Base-by-base conservation (phyloP, 192 early-diverging fungal genomes). In the Funneliformis mosseae region DNA sequence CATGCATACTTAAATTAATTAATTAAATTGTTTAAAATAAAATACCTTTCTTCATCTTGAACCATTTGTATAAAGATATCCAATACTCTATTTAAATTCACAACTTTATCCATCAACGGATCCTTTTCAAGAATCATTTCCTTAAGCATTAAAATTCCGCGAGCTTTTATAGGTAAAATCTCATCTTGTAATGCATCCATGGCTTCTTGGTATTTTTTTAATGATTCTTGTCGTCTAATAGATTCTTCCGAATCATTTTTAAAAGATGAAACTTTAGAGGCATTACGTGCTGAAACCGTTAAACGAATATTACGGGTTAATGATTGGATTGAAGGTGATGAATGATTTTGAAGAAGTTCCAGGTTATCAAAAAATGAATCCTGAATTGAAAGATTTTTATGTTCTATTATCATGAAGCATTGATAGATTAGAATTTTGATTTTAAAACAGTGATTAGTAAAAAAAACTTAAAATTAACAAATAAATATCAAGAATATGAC, bases 101-200 rank as follows among this genome's bases (percentile, higher is more conserved):
- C 82, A 2, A 83, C 83, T 1, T 89, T 88, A 21, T 89, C 77
- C 25, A 93, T 83, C 1, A 87, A 82, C 2, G 90, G 87, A 83
- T 94, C 92, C 60, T 88, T 90, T 5, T 86, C 79, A 8, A 97
- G 85, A 5, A 97, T 88, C 93, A 99, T 88, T 80, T 93, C 90
- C 48, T 92, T 91, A 62, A 99, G 83, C 80, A 93, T 89, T 9
- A 89, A 89, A 74, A 97, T 91, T 7, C 97, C 97, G 48, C 96
- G 93, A 5, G 96, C 97, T 39, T 92, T 88, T 5, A 99, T 91
- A 0, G 97, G 97, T 38, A 97, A 83, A 27, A 97, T 83, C 11
- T 92, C 90, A 81, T 94, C 92, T 43, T 87, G 86, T 0, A 96
- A 83, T 18, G 95, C 94, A 25, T 92, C 90, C 85, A 98, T 83